Evolutionary conservation across 345 rosid species (phyloP).

Genomic region (Aurinia saxatilis): DNA sequence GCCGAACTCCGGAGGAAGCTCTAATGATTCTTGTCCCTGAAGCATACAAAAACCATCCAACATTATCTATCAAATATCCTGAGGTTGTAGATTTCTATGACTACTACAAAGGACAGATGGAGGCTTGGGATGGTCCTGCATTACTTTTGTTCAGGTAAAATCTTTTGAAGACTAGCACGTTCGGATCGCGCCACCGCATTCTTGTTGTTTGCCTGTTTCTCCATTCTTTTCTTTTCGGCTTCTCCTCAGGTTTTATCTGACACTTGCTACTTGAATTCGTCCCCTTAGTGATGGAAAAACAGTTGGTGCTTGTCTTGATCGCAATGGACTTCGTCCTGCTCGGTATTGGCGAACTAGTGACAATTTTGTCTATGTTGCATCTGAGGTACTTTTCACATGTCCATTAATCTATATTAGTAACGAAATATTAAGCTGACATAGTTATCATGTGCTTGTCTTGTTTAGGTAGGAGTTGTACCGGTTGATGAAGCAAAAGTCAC

Average conservation of each 20-base stretch:
- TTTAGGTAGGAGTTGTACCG: conserved; percentile 94
- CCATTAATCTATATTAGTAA: neutral
- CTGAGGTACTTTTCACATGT: conserved; percentile 63
- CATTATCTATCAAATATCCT: conserved; percentile 73
- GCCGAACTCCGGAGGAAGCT: conserved; percentile 85
- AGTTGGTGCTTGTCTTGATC: conserved; percentile 96
- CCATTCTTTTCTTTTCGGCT: conserved; percentile 9
- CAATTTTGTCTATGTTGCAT: conserved; percentile 94
- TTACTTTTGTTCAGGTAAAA: conserved; percentile 88
- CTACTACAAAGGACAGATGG: conserved; percentile 99
- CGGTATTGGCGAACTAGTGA: conserved; percentile 93
- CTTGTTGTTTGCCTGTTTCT: conserved; percentile 5
- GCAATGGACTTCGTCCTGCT: conserved; percentile 99
- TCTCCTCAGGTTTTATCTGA: conserved; percentile 30
- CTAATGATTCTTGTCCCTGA: conserved; percentile 99
- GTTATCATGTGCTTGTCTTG: neutral
- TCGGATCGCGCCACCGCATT: neutral
- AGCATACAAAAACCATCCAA: conserved; percentile 97
- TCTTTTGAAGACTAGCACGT: neutral
- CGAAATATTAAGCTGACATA: neutral
- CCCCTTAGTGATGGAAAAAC: conserved; percentile 92
- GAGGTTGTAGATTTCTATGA: conserved; percentile 95
- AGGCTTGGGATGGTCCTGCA: conserved; percentile 99
- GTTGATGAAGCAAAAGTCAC: conserved; percentile 89
- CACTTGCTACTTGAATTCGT: conserved; percentile 33